Evolutionary conservation across 768 basidiomycete species (phyloP).

Genomic region (Tulasnella sp.): DNA sequence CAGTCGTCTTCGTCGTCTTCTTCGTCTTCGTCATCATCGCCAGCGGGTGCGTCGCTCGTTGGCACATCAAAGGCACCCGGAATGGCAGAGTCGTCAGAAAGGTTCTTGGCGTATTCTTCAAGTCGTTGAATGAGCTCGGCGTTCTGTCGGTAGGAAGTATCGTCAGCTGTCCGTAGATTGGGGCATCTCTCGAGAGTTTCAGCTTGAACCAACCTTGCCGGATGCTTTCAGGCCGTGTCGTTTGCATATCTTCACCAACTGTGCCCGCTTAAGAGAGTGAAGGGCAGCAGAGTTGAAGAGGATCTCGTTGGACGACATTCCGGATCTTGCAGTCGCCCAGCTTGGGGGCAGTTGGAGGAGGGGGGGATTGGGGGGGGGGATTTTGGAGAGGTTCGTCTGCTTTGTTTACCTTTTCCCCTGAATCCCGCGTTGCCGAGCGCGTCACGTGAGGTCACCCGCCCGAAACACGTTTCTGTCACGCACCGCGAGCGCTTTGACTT

Average conservation of each 20-base stretch:
- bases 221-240: slow-evolving; percentile 72
- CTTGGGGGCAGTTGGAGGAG: not conserved
- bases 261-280: slow-evolving; percentile 77
- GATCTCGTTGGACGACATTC: slow-evolving; percentile 46
- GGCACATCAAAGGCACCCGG: slow-evolving; percentile 13
- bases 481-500: too few relatives aligned
- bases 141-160: slow-evolving; percentile 41
- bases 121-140: slow-evolving; percentile 65
- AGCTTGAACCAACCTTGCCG: slow-evolving; percentile 50
- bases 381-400: not conserved
- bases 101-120: slow-evolving; percentile 60
- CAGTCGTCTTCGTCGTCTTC: slow-evolving; percentile 35
- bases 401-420: not conserved
- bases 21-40: slow-evolving; percentile 19
- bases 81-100: slow-evolving; percentile 41
- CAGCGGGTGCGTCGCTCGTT: slow-evolving; percentile 15
- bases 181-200: not conserved
- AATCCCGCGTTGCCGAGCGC: too few relatives aligned
- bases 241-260: slow-evolving; percentile 82
- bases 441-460: too few relatives aligned
- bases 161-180: not conserved
- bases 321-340: not conserved
- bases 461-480: too few relatives aligned
- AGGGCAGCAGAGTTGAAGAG: slow-evolving; percentile 81
- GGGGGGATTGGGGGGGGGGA: not conserved